Percentiles rank a stretch among this genome's conserved stretches.
Evolutionary conservation across 371 early-diverging fungal species (phyloP).

Genomic region (Mortierella sp.): DNA sequence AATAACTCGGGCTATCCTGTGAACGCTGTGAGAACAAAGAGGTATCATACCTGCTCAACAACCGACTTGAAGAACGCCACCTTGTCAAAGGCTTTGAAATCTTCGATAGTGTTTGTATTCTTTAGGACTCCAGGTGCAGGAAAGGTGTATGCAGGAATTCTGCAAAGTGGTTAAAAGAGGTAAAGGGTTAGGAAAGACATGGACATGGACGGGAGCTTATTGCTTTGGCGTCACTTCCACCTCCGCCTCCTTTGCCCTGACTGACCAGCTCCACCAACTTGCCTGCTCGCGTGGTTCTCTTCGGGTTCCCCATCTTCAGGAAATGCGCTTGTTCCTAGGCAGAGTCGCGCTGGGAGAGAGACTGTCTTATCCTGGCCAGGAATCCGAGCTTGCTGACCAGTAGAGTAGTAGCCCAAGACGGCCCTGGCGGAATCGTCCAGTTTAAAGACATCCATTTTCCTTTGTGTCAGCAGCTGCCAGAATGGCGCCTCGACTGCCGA

Average conservation of each 20-base stretch:
- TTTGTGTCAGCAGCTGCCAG: slow-evolving; percentile 85
- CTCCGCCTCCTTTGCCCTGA: neutral
- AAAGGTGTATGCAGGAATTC: slow-evolving; percentile 61
- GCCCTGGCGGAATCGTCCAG: slow-evolving; percentile 71
- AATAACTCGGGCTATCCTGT: neutral
- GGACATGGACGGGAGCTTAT: no score
- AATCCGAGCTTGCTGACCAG: slow-evolving; percentile 56
- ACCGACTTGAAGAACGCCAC: slow-evolving; percentile 67
- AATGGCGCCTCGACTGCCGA: slow-evolving; percentile 91
- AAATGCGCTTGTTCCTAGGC: slow-evolving; percentile 55
- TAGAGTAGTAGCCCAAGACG: slow-evolving; percentile 74
- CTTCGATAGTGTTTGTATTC: slow-evolving; percentile 94
- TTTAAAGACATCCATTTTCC: slow-evolving; percentile 83
- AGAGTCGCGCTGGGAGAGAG: slow-evolving; percentile 55
- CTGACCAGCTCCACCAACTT: slow-evolving; percentile 1
- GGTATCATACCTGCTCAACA: slow-evolving; percentile 64
- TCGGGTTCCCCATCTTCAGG: slow-evolving; percentile 12
- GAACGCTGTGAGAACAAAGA: neutral
- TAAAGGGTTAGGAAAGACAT: neutral
- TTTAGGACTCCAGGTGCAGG: slow-evolving; percentile 67
- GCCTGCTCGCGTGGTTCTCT: slow-evolving; percentile 19
- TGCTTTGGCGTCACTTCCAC: neutral
- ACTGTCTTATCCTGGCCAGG: slow-evolving; percentile 44
- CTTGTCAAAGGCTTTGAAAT: slow-evolving; percentile 86
- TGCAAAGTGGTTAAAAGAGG: neutral